Evolutionary conservation across 495 filamentous ascomycete species (phyloP).

Genomic region (Xylaria intraflava): DNA sequence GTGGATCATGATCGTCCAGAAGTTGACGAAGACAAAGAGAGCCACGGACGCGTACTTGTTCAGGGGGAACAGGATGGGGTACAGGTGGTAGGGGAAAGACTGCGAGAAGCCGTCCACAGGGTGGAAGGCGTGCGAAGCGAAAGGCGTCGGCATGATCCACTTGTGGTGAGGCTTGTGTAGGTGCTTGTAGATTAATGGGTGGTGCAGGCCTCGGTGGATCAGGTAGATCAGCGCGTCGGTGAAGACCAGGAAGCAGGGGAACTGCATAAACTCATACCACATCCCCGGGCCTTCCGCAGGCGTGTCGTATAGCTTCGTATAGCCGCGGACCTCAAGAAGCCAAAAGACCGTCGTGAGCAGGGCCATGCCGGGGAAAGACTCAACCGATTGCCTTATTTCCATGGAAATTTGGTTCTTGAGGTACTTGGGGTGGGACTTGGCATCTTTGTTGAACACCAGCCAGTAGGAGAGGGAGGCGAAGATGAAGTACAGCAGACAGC

Average conservation of each 20-base stretch:
- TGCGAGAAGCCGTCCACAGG: conserved; percentile 91
- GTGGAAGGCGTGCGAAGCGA: conserved; percentile 89
- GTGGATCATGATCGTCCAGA: conserved; percentile 97
- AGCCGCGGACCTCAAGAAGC: conserved; percentile 75
- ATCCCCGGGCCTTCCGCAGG: conserved; percentile 62
- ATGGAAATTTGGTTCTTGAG: conserved; percentile 86
- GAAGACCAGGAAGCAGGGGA: conserved; percentile 86
- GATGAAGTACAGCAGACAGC: conserved; percentile 74
- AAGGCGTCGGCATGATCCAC: conserved; percentile 98
- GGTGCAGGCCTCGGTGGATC: conserved; percentile 88
- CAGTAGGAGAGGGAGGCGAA: conserved; percentile 78
- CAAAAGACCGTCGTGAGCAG: conserved; percentile 78
- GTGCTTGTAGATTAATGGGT: conserved; percentile 73
- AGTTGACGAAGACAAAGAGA: conserved; percentile 87
- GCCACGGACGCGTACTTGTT: conserved; percentile 84
- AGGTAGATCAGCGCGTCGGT: conserved; percentile 93
- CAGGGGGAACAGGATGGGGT: conserved; percentile 87
- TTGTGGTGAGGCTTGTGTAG: conserved; percentile 98
- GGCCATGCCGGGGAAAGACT: conserved; percentile 75
- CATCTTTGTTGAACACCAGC: conserved; percentile 91
- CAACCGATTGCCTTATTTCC: conserved; percentile 75
- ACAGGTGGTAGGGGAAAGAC: conserved; percentile 87
- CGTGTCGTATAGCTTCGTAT: conserved; percentile 79
- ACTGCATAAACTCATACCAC: conserved; percentile 78
- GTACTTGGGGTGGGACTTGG: conserved; percentile 86